Conservation (phyloP, 1,139 yeast genomes). For the Citeromyces siamensis region DNA sequence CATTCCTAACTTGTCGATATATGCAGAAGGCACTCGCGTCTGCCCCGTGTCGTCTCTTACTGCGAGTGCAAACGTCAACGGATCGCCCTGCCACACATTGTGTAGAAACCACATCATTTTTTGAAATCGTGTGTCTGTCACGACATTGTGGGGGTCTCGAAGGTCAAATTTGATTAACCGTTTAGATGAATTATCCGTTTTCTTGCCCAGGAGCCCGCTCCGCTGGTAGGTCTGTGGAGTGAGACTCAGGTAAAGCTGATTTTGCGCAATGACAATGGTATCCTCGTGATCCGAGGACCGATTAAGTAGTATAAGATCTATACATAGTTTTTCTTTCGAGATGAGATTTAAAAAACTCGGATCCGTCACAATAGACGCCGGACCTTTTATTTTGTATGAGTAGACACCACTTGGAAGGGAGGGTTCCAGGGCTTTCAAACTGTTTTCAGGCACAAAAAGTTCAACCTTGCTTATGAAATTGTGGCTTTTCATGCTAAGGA, state of each 20-base stretch:
- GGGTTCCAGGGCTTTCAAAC: background rate
- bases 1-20: background rate
- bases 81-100: conserved; percentile 12
- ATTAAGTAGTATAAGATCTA: background rate
- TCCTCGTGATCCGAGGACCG: conserved; percentile 18
- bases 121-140: conserved; percentile 15
- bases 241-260: conserved; percentile 18
- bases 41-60: background rate
- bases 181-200: conserved; percentile 6
- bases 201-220: conserved; percentile 20
- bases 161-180: conserved; percentile 14
- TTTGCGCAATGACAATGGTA: conserved; percentile 18
- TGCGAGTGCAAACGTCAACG: conserved; percentile 7
- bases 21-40: background rate
- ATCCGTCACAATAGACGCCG: background rate
- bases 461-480: conserved; percentile 15
- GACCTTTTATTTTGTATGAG: background rate
- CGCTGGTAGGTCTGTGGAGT: conserved; percentile 18
- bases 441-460: conserved; percentile 9
- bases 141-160: conserved; percentile 6
- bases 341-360: background rate
- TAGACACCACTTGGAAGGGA: background rate
- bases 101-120: conserved; percentile 26
- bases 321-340: background rate
- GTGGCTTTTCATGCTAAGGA: conserved; percentile 8